Evolutionary conservation across 306 rosid species (phyloP).

Genomic region (Fragaria nilgerrensis): DNA sequence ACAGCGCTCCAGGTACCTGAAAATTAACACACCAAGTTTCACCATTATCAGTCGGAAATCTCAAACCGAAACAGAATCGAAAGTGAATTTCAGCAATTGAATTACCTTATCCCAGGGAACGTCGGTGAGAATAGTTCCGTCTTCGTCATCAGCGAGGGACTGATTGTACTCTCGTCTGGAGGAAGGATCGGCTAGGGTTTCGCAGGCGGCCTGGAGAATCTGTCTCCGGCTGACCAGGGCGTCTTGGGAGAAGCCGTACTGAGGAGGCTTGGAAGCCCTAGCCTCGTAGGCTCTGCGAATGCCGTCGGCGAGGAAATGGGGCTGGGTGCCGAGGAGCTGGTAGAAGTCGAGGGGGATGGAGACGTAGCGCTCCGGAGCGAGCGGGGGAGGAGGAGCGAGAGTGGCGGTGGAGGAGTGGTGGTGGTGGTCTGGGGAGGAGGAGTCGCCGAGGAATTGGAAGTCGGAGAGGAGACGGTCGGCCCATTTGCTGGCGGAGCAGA

Average conservation of each 20-base stretch:
- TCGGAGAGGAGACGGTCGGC: slow-evolving; percentile 92
- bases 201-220: slow-evolving; percentile 89
- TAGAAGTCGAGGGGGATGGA: slow-evolving; percentile 78
- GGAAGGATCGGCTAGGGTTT: slow-evolving; percentile 71
- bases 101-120: slow-evolving; percentile 87
- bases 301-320: slow-evolving; percentile 91
- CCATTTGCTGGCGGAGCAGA: slow-evolving; percentile 81
- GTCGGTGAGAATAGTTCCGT: slow-evolving; percentile 59
- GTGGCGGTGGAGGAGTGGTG: slow-evolving; percentile 36
- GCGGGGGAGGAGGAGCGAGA: slow-evolving; percentile 40
- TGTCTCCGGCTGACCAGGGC: slow-evolving; percentile 78
- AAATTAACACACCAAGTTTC: not conserved
- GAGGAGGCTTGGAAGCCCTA: slow-evolving; percentile 84
- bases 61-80: not conserved
- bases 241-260: slow-evolving; percentile 76
- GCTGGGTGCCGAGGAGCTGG: slow-evolving; percentile 74
- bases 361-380: slow-evolving; percentile 56
- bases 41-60: not conserved
- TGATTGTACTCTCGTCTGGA: slow-evolving; percentile 81
- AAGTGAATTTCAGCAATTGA: no score
- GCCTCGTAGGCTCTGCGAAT: slow-evolving; percentile 81
- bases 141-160: slow-evolving; percentile 59
- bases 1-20: slow-evolving; percentile 96
- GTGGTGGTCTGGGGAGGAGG: slow-evolving; percentile 36
- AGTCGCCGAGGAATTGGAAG: slow-evolving; percentile 79